Percentiles rank a stretch among this genome's conserved stretches.
phyloP scores from a whole-genome alignment of 169 alveolate genomes.

The Cystoisospora suis region DNA sequence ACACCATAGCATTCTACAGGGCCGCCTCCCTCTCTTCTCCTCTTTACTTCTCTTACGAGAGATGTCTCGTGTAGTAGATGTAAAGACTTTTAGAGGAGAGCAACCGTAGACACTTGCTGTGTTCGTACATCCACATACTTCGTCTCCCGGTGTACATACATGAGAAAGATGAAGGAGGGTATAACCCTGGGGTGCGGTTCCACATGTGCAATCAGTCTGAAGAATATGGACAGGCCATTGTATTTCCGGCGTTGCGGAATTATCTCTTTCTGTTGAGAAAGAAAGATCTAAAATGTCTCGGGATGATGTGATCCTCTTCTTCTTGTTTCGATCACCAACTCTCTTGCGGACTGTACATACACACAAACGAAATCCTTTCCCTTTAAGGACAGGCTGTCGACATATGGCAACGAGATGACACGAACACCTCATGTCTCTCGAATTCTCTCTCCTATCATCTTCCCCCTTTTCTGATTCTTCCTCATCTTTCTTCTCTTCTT shows the following conservation, averaged over 20 bases:
- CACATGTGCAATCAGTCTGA: conserved; percentile 21
- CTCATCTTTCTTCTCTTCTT: too few species aligned
- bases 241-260: too few species aligned
- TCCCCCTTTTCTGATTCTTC: too few species aligned
- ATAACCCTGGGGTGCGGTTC: conserved; percentile 8
- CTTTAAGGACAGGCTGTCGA: conserved; percentile 17
- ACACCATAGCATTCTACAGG: too few species aligned
- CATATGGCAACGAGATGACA: conserved; percentile 29
- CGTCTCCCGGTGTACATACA: background rate
- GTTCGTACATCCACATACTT: too few species aligned
- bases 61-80: background rate
- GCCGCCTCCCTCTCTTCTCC: background rate
- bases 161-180: conserved; percentile 9
- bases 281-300: background rate
- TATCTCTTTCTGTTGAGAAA: background rate
- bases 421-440: too few species aligned
- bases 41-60: background rate
- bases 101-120: too few species aligned
- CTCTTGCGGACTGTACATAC: background rate
- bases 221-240: conserved; percentile 20
- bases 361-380: conserved; percentile 3
- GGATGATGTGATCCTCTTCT: background rate
- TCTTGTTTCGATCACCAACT: background rate
- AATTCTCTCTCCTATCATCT: too few species aligned
- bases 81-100: too few species aligned